Percentiles rank a stretch among this genome's conserved stretches.
These are phyloP conservation scores for Rhodotorula toruloides DNA, from an alignment of 768 basidiomycete species.

Conservation along the genomic window DNA sequence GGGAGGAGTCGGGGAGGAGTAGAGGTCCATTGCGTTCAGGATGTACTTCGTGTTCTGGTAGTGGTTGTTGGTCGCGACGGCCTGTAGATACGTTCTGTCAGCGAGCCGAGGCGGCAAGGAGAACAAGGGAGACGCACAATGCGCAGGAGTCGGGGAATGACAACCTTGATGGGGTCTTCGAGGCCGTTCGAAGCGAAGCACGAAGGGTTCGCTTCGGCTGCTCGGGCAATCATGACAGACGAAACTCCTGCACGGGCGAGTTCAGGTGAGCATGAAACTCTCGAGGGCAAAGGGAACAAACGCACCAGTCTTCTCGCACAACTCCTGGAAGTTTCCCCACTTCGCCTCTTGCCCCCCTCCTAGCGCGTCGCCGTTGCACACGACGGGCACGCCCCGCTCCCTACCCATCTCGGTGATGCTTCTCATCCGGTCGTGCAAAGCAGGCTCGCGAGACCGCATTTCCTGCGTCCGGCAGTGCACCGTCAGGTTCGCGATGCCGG, in stretches of 20 bases:
- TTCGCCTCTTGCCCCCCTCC: constrained; percentile 59
- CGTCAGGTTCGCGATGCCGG: constrained; percentile 82
- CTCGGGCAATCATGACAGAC: constrained; percentile 94
- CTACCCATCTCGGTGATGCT: constrained; percentile 61
- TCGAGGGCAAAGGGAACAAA: constrained; percentile 20
- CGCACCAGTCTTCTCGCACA: constrained; percentile 61
- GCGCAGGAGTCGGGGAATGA: constrained; percentile 69
- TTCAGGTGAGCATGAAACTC: background rate
- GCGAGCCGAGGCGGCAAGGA: background rate
- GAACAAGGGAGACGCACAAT: constrained; percentile 52
- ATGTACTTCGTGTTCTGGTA: constrained; percentile 42
- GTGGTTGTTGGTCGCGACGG: constrained; percentile 31
- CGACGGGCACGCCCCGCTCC: constrained; percentile 67
- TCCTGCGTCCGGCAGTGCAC: constrained; percentile 90
- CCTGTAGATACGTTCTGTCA: constrained; percentile 1
- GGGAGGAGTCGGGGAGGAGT: constrained; percentile 9
- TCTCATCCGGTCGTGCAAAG: constrained; percentile 67
- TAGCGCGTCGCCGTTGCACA: constrained; percentile 88
- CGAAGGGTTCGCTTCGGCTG: constrained; percentile 85
- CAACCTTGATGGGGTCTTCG: constrained; percentile 60
- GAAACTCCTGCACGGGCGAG: constrained; percentile 57
- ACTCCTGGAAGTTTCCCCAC: constrained; percentile 62
- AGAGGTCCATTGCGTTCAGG: constrained; percentile 35
- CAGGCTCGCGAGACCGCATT: constrained; percentile 78
- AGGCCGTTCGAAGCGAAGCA: constrained; percentile 69